These are phyloP conservation scores for Aegilops speltoides DNA, from an alignment of 176 grass and related monocot species.

Conservation along the genomic window DNA sequence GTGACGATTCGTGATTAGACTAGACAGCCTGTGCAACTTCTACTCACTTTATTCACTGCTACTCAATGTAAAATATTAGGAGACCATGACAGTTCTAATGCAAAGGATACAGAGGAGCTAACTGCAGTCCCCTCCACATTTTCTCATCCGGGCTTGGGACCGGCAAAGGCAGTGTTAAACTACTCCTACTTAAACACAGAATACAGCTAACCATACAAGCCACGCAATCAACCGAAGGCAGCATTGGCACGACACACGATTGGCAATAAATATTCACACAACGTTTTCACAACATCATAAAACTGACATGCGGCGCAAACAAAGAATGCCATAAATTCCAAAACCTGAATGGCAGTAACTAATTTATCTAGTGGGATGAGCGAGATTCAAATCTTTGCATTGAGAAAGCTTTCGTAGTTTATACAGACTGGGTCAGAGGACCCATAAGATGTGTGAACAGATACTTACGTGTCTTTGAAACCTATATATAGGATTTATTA, in stretches of 20 bases:
- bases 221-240: not conserved
- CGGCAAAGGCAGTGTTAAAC: constrained; percentile 68
- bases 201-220: not conserved
- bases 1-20: not conserved
- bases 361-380: not conserved
- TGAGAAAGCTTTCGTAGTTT: not conserved
- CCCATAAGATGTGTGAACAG: not conserved
- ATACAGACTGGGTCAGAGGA: not conserved
- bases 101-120: too few relatives aligned
- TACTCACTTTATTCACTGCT: too few relatives aligned
- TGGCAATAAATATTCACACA: not conserved
- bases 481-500: too few relatives aligned
- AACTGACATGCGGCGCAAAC: not conserved
- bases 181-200: not conserved
- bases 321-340: not conserved
- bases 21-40: too few relatives aligned
- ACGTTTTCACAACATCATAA: not conserved
- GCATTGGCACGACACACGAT: not conserved
- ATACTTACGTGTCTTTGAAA: not conserved
- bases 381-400: not conserved
- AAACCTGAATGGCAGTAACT: not conserved
- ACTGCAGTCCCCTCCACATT: constrained; percentile 52
- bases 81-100: too few relatives aligned
- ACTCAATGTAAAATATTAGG: too few relatives aligned
- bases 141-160: constrained; percentile 70